Base-by-base conservation (phyloP, 2,329 filamentous ascomycete species). In the Verticillium zaregamsianum region DNA sequence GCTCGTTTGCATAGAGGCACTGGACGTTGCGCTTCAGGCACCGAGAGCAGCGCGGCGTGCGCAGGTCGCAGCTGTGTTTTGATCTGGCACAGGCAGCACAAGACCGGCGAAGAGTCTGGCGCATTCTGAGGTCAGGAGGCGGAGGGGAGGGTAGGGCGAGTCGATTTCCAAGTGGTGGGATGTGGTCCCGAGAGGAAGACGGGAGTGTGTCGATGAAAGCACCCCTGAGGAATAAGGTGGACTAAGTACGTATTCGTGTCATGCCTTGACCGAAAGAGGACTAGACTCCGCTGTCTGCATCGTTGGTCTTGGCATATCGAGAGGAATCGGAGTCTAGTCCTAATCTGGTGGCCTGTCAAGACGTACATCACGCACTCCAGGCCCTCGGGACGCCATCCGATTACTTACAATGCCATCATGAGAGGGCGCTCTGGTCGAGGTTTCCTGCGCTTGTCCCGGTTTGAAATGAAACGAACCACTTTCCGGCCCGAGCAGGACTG, bases 61-160 rank as follows among this genome's bases (percentile, higher is more conserved):
- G 74, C 20, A 86, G 78, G 67, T 86, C 82, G 69, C 84, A 86
- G 62, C 80, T 79, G 64, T 82, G 77, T 66, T 86, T 86, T 5
- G 81, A 76, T 67, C 77, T 84, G 52, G 82, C 83, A 67, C 84
- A 86, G 17, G 82, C 78, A 65, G 76, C 74, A 72, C 84, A 86
- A 9, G 84, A 86, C 65, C 84, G 73, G 54, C 84, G 82, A 61
- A 86, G 82, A n/a, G 82, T 84, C 65, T 73, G 74, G 69, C 79
- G 81, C 83, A 86, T 86, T 62, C 64, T 70, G 33, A 32, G 14
- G 32, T 37, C 37, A 15, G n/a, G 5, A 25, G 54, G 59, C n/a
- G 20, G 45, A 5, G 33, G 35, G 28, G 28, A 28, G 28, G 17
- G 9, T 25, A 32, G 39, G 23, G 31, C 17, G 52, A n/a, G 15